Conservation (phyloP, 192 early-diverging fungal species). For the Spizellomyces sp. region DNA sequence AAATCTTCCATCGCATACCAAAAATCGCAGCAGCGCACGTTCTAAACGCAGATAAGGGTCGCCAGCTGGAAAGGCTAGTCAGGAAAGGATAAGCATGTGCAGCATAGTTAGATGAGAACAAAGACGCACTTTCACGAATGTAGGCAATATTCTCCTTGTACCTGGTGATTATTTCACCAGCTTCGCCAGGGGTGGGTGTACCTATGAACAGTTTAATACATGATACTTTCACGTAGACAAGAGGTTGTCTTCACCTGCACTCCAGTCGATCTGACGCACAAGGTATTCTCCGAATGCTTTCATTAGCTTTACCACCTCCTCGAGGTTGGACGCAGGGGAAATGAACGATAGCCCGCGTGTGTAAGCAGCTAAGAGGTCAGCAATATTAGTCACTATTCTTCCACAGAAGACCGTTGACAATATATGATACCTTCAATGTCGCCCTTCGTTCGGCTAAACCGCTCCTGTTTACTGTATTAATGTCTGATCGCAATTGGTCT, state of each 20-base stretch:
- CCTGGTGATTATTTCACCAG: background rate
- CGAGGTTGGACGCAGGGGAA: slow-evolving; percentile 19
- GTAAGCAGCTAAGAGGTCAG: too few species aligned
- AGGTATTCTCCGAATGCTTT: slow-evolving; percentile 15
- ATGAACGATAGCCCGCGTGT: slow-evolving; percentile 18
- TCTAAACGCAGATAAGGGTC: slow-evolving; percentile 42
- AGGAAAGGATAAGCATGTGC: background rate
- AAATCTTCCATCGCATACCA: slow-evolving; percentile 5
- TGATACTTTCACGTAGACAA: background rate
- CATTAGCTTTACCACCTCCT: slow-evolving; percentile 35
- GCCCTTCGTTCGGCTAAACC: too few species aligned
- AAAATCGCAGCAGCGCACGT: slow-evolving; percentile 23
- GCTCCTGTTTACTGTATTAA: too few species aligned
- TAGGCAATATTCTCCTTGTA: background rate
- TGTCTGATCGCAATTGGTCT: too few species aligned
- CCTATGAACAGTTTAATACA: background rate
- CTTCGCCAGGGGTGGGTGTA: background rate
- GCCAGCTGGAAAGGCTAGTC: slow-evolving; percentile 12
- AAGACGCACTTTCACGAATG: background rate
- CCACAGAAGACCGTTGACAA: too few species aligned
- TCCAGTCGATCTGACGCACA: slow-evolving; percentile 14
- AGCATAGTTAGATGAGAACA: background rate
- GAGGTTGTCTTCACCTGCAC: background rate
- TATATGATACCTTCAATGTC: too few species aligned
- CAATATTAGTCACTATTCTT: too few species aligned